Evolutionary conservation across 2,329 filamentous ascomycete genomes (phyloP).

Genomic region (Fusarium sublunatum): DNA sequence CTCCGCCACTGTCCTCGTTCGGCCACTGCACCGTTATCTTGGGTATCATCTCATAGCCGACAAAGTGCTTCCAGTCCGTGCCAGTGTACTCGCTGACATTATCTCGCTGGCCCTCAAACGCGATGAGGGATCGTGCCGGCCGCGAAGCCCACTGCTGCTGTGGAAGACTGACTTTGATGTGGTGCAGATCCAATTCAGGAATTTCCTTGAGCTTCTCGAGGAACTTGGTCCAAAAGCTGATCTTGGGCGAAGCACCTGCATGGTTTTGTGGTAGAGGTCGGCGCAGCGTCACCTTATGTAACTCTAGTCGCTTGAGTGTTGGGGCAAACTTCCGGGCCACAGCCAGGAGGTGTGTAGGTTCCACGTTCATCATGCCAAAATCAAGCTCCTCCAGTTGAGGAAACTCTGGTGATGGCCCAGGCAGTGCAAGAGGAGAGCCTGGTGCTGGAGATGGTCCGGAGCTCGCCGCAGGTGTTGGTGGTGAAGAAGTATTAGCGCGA

Average conservation of each 20-base stretch:
- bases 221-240: conserved; percentile 55
- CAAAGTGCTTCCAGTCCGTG: conserved; percentile 51
- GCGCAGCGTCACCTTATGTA: conserved; percentile 57
- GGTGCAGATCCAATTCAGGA: conserved; percentile 49
- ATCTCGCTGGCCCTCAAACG: conserved; percentile 21
- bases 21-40: conserved; percentile 28
- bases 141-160: conserved; percentile 43
- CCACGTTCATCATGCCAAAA: conserved; percentile 54
- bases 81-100: conserved; percentile 48
- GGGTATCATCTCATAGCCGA: conserved; percentile 46
- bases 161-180: conserved; percentile 49
- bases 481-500: conserved; percentile 7
- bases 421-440: background rate
- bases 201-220: conserved; percentile 50
- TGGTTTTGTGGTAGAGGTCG: conserved; percentile 20
- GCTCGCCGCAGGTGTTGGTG: background rate
- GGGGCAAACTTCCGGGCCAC: conserved; percentile 57
- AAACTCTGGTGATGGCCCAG: conserved; percentile 46
- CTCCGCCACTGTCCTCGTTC: conserved; percentile 24
- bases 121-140: conserved; percentile 9
- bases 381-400: conserved; percentile 56
- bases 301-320: conserved; percentile 57
- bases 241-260: conserved; percentile 18
- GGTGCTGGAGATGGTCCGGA: background rate
- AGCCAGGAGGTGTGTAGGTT: conserved; percentile 47